Percentiles rank a stretch among this genome's conserved stretches.
Conservation (phyloP, 129 eudicot genomes). For the Saussurea involucrata region DNA sequence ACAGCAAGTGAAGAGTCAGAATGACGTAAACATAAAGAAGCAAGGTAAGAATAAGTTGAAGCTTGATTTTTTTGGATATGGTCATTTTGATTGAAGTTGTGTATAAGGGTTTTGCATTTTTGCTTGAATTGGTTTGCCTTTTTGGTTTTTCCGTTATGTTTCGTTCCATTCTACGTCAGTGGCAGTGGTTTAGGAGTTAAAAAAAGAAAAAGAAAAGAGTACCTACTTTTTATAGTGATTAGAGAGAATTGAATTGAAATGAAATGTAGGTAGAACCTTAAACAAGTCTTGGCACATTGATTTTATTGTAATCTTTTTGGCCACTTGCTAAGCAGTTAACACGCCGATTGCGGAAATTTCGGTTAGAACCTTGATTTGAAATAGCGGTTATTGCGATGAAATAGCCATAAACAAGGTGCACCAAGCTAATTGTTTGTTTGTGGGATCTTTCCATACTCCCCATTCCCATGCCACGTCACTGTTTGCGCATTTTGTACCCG, state of each 20-base stretch:
- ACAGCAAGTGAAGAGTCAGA: constrained; percentile 57
- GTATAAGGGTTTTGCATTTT: constrained; percentile 31
- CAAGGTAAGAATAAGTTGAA: constrained; percentile 11
- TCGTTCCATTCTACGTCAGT: not conserved
- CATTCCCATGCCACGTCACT: too few relatives aligned
- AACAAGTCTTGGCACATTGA: not conserved
- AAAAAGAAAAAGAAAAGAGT: not conserved
- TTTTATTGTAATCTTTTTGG: not conserved
- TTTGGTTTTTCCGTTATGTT: not conserved
- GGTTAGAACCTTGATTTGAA: too few relatives aligned
- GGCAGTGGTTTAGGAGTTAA: not conserved
- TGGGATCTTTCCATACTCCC: too few relatives aligned
- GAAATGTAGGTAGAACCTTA: constrained; percentile 21
- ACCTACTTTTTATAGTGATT: constrained; percentile 3
- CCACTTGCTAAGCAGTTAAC: too few relatives aligned
- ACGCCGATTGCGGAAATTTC: too few relatives aligned
- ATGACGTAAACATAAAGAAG: not conserved
- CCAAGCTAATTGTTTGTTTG: too few relatives aligned
- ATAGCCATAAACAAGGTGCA: too few relatives aligned
- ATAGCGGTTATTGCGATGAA: too few relatives aligned
- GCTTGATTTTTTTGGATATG: constrained; percentile 15
- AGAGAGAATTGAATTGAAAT: not conserved
- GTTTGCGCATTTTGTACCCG: too few relatives aligned
- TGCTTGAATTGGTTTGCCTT: constrained; percentile 4
- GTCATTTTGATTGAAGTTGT: constrained; percentile 26